Base-by-base conservation (phyloP, 257 asterid genomes). In the Striga asiatica region DNA sequence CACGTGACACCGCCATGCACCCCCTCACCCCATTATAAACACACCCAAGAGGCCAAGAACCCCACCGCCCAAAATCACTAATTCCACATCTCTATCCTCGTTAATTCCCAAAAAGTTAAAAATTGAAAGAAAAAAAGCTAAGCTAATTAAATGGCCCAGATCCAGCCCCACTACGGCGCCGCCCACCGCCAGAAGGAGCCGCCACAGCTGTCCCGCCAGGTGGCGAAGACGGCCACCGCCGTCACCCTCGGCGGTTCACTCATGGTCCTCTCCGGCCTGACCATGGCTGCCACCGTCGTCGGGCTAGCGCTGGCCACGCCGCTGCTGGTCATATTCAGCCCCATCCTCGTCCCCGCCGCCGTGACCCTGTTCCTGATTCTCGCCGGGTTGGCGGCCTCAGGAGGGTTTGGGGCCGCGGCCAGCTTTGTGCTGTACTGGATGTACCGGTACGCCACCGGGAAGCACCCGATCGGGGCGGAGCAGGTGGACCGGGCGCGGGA, bases 341-440 rank as follows among this genome's bases (percentile, higher is more conserved):
- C 94, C 8, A 83, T 84, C 19, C 77, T 84, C 5, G 82, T 81
- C 5, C 92, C 94, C 3, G 92, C 92, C 1, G 75, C 60, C 13
- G 48, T 77, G 7, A 66, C 94, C 0, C n/a, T 66, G 8, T 79
- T 77, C 54, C 3, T 81, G 58, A 14, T 84, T 35, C 6, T 18
- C 2, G 18, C 78, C 0, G 94, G 94, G 4, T 79, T 84, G 41
- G 19, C 79, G 66, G 78, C 83, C 23, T 77, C 92, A 0, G 91
- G 91, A 0, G 85, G 85, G 2, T 84, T 81, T n/a, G 88, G 85
- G 0, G 76, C 77, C 31, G 88, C 94, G 3, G 88, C 88, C 0
- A 0, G 80, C 6, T 71, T 81, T 3, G 81, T 78, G 23, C 47
- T 83, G 25, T 41, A 89, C 0, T 83, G 94, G 94, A 83, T 80